phyloP scores from a whole-genome alignment of 2,329 filamentous ascomycete genomes.

The Graphilbum ipis-grandicollis region DNA sequence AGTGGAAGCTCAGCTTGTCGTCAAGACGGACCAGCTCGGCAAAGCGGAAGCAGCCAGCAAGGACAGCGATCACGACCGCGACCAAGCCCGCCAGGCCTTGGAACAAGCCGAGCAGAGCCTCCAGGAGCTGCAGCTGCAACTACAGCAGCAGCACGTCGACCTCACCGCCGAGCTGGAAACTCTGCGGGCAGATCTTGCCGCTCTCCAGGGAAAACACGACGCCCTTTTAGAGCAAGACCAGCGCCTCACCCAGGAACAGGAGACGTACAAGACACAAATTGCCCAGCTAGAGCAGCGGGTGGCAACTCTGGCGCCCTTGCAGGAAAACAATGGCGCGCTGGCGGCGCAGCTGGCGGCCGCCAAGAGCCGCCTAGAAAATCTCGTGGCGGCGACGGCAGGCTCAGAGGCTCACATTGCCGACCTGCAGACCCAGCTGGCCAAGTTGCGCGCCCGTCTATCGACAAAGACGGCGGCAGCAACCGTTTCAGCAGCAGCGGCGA shows the following conservation, averaged over 20 bases:
- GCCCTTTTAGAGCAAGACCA: too few relatives aligned
- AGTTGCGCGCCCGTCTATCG: slow-evolving; percentile 3
- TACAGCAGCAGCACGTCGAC: too few relatives aligned
- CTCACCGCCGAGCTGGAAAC: neutral
- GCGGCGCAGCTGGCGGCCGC: slow-evolving; percentile 1
- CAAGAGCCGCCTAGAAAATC: slow-evolving; percentile 1
- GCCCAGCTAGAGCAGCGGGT: slow-evolving; percentile 1
- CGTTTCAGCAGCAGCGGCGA: too few relatives aligned
- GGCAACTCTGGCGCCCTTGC: neutral
- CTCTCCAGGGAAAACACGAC: neutral
- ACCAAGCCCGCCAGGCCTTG: too few relatives aligned
- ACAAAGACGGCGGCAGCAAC: too few relatives aligned
- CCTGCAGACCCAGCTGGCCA: slow-evolving; percentile 7
- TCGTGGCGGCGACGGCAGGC: slow-evolving; percentile 2
- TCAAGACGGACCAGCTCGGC: too few relatives aligned
- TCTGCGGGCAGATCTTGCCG: neutral
- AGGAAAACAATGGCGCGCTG: neutral
- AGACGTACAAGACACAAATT: neutral
- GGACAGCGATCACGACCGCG: too few relatives aligned
- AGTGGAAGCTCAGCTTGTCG: too few relatives aligned
- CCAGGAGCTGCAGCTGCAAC: too few relatives aligned
- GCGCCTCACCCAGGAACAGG: too few relatives aligned
- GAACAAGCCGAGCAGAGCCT: too few relatives aligned
- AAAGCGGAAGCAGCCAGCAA: too few relatives aligned
- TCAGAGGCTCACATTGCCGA: slow-evolving; percentile 4